phyloP scores from a whole-genome alignment of 352 stramenopile species.

The Phytophthora ohioensis region DNA sequence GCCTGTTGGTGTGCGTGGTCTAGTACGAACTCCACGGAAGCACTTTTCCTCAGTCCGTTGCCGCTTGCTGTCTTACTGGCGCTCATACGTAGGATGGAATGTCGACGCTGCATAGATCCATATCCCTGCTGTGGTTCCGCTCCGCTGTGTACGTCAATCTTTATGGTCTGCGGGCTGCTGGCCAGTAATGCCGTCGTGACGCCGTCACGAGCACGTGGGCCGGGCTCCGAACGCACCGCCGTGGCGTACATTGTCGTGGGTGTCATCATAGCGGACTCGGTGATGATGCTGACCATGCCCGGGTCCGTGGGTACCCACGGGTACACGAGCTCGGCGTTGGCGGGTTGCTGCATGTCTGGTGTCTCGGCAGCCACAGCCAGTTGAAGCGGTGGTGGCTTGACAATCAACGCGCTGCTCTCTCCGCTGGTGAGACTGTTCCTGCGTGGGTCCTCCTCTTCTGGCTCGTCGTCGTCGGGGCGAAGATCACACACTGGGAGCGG shows the following conservation, averaged over 20 bases:
- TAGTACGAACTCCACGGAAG: conserved; percentile 78
- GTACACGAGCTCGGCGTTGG: conserved; percentile 38
- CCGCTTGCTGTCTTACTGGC: conserved; percentile 38
- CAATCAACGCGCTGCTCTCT: conserved; percentile 34
- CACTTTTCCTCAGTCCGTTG: conserved; percentile 63
- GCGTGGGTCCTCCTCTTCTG: conserved; percentile 44
- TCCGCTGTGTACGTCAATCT: conserved; percentile 13
- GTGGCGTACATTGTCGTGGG: conserved; percentile 27
- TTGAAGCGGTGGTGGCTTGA: conserved; percentile 40
- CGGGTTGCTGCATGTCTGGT: conserved; percentile 16
- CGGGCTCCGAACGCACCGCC: conserved; percentile 29
- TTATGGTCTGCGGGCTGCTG: conserved; percentile 7
- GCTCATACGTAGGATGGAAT: conserved; percentile 77
- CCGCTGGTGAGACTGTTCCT: conserved; percentile 8
- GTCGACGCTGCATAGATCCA: conserved; percentile 41
- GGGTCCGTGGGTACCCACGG: conserved; percentile 32
- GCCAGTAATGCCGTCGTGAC: conserved; percentile 38
- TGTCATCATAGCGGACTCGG: conserved; percentile 30
- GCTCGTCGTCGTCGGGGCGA: conserved; percentile 34
- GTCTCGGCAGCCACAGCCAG: conserved; percentile 3
- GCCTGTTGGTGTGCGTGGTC: conserved; percentile 50
- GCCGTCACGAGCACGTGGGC: conserved; percentile 21
- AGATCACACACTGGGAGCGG: conserved; percentile 25
- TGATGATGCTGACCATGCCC: conserved; percentile 24
- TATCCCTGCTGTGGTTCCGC: conserved; percentile 33